phyloP scores from a whole-genome alignment of 192 early-diverging fungal genomes.

The Coemansia sp. region DNA sequence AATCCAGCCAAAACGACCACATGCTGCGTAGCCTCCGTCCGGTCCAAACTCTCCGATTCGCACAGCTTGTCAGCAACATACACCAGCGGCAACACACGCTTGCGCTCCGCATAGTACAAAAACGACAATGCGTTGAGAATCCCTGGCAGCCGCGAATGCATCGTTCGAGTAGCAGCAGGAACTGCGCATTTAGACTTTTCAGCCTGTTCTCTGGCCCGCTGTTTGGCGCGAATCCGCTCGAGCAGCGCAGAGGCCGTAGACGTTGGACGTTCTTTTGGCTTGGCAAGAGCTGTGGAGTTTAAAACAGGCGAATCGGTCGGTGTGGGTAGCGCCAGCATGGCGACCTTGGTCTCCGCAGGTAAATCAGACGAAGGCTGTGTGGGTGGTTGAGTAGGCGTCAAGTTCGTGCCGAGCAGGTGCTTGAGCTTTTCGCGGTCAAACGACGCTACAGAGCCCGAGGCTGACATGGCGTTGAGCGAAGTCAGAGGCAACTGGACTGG shows the following conservation, averaged over 20 bases:
- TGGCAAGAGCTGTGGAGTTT: background rate
- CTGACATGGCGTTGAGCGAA: background rate
- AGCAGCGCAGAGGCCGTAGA: constrained; percentile 27
- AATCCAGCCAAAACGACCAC: constrained; percentile 24
- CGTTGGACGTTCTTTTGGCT: constrained; percentile 8
- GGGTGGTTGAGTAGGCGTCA: background rate
- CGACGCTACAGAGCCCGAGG: constrained; percentile 13
- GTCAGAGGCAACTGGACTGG: constrained; percentile 34
- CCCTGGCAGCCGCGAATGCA: constrained; percentile 44
- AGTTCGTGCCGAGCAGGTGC: constrained; percentile 26
- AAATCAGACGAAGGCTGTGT: background rate
- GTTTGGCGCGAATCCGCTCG: constrained; percentile 54
- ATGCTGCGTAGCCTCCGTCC: constrained; percentile 17
- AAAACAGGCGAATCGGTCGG: constrained; percentile 33
- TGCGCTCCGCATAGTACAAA: constrained; percentile 47
- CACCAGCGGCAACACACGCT: constrained; percentile 29
- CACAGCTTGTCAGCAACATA: constrained; percentile 44
- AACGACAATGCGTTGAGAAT: constrained; percentile 48
- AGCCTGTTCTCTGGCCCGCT: constrained; percentile 30
- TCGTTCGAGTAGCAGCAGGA: constrained; percentile 26
- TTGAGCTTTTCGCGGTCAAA: constrained; percentile 38
- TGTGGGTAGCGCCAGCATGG: constrained; percentile 15
- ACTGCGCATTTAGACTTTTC: background rate
- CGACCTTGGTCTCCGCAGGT: background rate
- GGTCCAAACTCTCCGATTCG: constrained; percentile 40